Evolutionary conservation across 2,329 filamentous ascomycete species (phyloP), one percentile per base, ranked within the genome.

Genomic region (Colletotrichum eremochloae): DNA sequence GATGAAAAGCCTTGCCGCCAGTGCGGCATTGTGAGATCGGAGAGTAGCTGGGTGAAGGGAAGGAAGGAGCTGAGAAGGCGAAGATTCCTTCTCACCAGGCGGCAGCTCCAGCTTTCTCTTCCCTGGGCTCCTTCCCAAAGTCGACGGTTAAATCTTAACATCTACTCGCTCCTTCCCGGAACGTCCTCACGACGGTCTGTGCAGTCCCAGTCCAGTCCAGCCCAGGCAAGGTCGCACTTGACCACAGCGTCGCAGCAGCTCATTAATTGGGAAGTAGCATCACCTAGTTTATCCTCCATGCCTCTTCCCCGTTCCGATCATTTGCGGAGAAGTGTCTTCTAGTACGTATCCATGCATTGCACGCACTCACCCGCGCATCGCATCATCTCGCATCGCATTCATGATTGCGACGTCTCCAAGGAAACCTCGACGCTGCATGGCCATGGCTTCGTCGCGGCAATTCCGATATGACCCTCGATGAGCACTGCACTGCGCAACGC

Each of bases 311-410:
- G 48, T 52, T 40, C 40, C 50, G 56, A 67, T 67, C 63, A 50
- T 57, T 56, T 64, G 68, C 68, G 68, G 64, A 71, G 64, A 68
- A 63, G 58, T 60, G n/a, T 61, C 60, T 64, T 55, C 40, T 42
- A 36, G 5, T 8, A 8, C 33, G 33, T 36, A 36, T 36, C 33
- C 33, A 36, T 36, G 33, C 33, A 5, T 36, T 36, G 33, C 33
- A 36, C 24, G 24, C 20, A 52, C 6, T 11, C 8, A 20, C 15
- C 12, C 15, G 6, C 15, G 5, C 40, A 42, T 42, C 15, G 15
- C 7, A 44, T 18, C 55, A 15, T 12, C 11, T 42, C 36, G 36
- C 44, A 29, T 7, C 61, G 4, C 33, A 24, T 20, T 44, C 24
- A 7, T n/a, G 20, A 48, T 48, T 4, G 46, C 20, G n/a, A 24